Percentiles rank a stretch among this genome's conserved stretches.
Conservation (phyloP, 108 stramenopile genomes). For the Parietichytrium sp. region DNA sequence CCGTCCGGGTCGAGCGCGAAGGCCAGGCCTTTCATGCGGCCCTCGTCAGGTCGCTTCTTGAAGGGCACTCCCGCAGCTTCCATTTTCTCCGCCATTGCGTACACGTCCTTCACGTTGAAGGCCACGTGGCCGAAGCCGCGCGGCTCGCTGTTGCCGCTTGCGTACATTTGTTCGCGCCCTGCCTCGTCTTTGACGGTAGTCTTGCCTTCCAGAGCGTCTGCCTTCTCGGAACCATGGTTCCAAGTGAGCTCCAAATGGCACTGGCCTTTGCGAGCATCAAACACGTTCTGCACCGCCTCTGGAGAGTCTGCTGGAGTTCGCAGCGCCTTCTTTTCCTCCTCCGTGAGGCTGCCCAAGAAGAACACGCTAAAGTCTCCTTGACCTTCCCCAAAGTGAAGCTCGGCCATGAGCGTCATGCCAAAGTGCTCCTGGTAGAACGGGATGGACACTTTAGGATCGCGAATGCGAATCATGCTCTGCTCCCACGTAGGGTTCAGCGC, state of each 20-base stretch:
- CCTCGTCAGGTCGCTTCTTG: conserved; percentile 94
- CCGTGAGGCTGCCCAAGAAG: conserved; percentile 77
- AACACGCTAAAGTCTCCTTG: conserved; percentile 76
- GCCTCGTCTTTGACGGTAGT: conserved; percentile 16
- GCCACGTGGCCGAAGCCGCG: conserved; percentile 97
- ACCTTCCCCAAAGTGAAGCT: conserved; percentile 71
- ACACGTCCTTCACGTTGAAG: conserved; percentile 91
- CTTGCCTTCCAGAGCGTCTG: conserved; percentile 59
- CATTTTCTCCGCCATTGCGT: conserved; percentile 57
- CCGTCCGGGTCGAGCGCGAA: conserved; percentile 48
- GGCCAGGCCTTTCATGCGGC: conserved; percentile 42
- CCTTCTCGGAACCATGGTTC: conserved; percentile 87
- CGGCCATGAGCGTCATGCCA: conserved; percentile 73
- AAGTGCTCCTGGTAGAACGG: conserved; percentile 74
- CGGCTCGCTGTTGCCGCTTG: conserved; percentile 89
- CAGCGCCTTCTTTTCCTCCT: conserved; percentile 56
- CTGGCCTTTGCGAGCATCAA: conserved; percentile 18
- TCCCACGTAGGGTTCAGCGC: conserved; percentile 71
- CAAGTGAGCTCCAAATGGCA: conserved; percentile 83
- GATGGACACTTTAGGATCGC: conserved; percentile 79
- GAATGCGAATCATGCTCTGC: conserved; percentile 93
- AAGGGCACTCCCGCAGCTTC: conserved; percentile 78
- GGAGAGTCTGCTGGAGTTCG: conserved; percentile 52
- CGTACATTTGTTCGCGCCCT: conserved; percentile 58
- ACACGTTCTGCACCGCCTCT: background rate